Conservation (phyloP, 2,329 filamentous ascomycete genomes). For the Trichophyton benhamiae region DNA sequence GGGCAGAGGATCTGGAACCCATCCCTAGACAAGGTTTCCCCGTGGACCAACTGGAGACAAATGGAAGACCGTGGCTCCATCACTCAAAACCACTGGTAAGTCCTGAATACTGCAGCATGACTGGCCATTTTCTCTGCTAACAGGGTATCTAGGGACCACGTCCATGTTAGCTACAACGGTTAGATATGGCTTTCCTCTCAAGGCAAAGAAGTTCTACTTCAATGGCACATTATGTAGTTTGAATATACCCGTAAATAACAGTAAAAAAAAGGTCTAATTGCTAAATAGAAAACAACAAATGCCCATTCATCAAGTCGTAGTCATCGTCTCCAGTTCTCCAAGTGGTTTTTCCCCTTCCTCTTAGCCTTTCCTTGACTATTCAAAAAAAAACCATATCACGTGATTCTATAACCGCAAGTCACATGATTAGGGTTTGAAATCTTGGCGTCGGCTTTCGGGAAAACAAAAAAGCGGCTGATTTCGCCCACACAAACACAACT, state of each 20-base stretch:
- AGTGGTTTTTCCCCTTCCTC: too few species aligned
- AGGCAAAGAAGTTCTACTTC: too few species aligned
- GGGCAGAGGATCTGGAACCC: slow-evolving; percentile 39
- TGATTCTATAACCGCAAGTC: not conserved
- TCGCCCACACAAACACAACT: not conserved
- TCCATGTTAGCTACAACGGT: slow-evolving; percentile 14
- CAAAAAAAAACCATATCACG: not conserved
- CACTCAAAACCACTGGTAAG: slow-evolving; percentile 36
- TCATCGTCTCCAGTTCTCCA: too few species aligned
- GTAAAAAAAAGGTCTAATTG: too few species aligned
- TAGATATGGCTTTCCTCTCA: not conserved
- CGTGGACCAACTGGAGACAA: slow-evolving; percentile 33
- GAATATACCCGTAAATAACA: not conserved
- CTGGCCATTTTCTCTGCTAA: slow-evolving; percentile 3
- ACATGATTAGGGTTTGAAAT: not conserved
- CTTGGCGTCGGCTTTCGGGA: not conserved
- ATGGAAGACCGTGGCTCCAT: slow-evolving; percentile 34
- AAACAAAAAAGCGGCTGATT: not conserved
- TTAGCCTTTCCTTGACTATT: not conserved
- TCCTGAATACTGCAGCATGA: slow-evolving; percentile 5
- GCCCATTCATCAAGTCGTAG: too few species aligned
- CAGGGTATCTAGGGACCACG: slow-evolving; percentile 11
- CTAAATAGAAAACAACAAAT: too few species aligned
- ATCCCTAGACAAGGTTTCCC: slow-evolving; percentile 23
- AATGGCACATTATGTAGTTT: not conserved